Evolutionary conservation across 2,329 filamentous ascomycete genomes (phyloP), one percentile per base, ranked within the genome.

Genomic region (Annulohypoxylon truncatum): DNA sequence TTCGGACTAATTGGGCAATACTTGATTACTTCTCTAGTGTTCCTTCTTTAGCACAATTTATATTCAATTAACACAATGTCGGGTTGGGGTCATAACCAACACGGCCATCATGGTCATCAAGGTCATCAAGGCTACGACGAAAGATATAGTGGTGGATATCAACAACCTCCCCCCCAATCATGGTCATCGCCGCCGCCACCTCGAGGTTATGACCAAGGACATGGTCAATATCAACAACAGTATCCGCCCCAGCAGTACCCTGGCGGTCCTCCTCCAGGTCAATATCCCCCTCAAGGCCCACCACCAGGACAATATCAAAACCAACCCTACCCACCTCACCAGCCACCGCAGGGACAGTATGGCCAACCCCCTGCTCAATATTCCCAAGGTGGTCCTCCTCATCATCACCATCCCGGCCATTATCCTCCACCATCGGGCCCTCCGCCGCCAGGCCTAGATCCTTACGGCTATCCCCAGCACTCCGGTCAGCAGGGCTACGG

Each of bases 381-480:
- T 26, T 31, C 44, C 24, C 44, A 28, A 38, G 31, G 42, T 46
- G 72, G 72, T 10, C 71, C 67, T 68, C 75, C 35, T 71, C 53
- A 63, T n/a, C 63, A 68, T 9, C 61, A 63, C 47, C 57, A 53
- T 28, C 48, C 64, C 18, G 71, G 72, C 48, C 73, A 56, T 12
- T 74, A 75, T 38, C 68, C 73, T 6, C 68, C 72, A 2, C 75
- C 76, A 31, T 60, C 67, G 6, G 74, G 81, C 33, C 77, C 80
- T 18, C 82, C 82, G 20, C 83, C 83, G 13, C 73, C 75, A 0
- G 79, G 79, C 18, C 74, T 81, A 55, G 83, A 85, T 62, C 71
- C 76, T 9, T 84, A 85, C 71, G 83, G 84, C 50, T 84, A 85
- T 71, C 82, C 82, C 20, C 72, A 78, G 63, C 64, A 73, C 42